Base-by-base conservation (phyloP, 225 moss, liverwort and hornwort species). In the Straminergon stramineum region DNA sequence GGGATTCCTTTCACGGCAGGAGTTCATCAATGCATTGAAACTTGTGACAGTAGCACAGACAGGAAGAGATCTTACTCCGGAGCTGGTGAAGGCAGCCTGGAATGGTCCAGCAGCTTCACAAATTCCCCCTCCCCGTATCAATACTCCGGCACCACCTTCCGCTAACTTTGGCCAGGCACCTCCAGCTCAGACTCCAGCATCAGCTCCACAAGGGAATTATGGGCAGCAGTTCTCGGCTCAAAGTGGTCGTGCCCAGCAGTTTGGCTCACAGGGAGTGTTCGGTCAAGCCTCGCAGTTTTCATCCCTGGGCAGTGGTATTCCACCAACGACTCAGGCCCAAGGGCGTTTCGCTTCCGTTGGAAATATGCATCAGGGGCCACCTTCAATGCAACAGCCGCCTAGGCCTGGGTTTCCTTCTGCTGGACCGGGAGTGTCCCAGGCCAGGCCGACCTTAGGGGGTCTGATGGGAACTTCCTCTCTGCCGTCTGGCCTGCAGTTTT, bases 31-130 rank as follows among this genome's bases (percentile, higher is more conserved):
- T 91, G 99, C 99, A n/a, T 94, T 99, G 90, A 99, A 97, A 93
- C 97, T 99, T 62, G 99, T 99, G 87, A 99, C 99, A 76, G 97
- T 99, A 56, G 99, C 99, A 71, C 99, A 99, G 93, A 92, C 94
- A 17, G 99, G 99, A 66, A 97, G 97, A 90, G 99, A 99, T n/a
- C 97, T 99, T 51, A 97, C 97, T 63, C 96, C 96, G 51, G 99
- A 99, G 84, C 94, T 99, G 74, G 97, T 99, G 56, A 93, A 94
- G 85, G 96, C 97, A 81, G 99, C 99, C 78, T 92, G 97, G 87
- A 93, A 94, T 71, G 97, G 97, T 66, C 99, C 99, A 69, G 97
- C 95, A 82, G 96, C 99, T 89, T 93, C 99, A 79, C 97, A 97
- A 91, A 99, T 99, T 43, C 99, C 99, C 80, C 95, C 97, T 89